These are phyloP conservation scores for Lentinula edodes DNA, from an alignment of 768 basidiomycete genomes.

Conservation along the genomic window DNA sequence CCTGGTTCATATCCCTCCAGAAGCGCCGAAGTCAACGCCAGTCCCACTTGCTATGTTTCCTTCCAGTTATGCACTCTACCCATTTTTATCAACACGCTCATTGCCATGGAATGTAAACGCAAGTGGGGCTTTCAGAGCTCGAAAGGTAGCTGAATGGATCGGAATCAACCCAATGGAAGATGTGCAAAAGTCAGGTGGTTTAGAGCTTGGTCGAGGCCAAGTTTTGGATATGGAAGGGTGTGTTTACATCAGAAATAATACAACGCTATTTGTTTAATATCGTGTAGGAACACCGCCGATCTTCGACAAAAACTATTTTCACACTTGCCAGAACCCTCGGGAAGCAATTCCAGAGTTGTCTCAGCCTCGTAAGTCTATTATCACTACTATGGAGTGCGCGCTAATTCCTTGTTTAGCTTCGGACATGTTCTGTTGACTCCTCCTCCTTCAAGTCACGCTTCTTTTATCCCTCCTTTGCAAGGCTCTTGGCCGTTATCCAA, in stretches of 20 bases:
- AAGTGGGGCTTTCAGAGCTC: slow-evolving; percentile 48
- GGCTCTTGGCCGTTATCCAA: slow-evolving; percentile 34
- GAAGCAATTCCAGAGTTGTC: slow-evolving; percentile 12
- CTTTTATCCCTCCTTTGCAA: slow-evolving; percentile 42
- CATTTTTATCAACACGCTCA: slow-evolving; percentile 48
- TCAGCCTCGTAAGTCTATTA: slow-evolving; percentile 34
- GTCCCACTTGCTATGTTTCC: slow-evolving; percentile 23
- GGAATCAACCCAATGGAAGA: slow-evolving; percentile 27
- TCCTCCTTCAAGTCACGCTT: slow-evolving; percentile 23
- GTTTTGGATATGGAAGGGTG: slow-evolving; percentile 32
- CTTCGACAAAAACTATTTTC: neutral
- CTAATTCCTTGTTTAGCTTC: slow-evolving; percentile 29
- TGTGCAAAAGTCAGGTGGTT: slow-evolving; percentile 28
- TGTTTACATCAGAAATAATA: slow-evolving; percentile 6
- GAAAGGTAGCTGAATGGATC: slow-evolving; percentile 61
- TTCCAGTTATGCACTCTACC: slow-evolving; percentile 57
- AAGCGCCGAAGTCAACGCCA: slow-evolving; percentile 17
- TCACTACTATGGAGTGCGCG: neutral
- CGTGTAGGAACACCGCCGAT: slow-evolving; percentile 8
- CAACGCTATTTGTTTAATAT: neutral
- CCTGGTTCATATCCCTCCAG: slow-evolving; percentile 25
- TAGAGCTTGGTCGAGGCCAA: slow-evolving; percentile 28
- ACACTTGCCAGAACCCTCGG: neutral
- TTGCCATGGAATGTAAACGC: slow-evolving; percentile 42
- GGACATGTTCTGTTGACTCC: slow-evolving; percentile 57